Evolutionary conservation across 495 filamentous ascomycete species (phyloP).

Genomic region (Jackrogersella multiformis): DNA sequence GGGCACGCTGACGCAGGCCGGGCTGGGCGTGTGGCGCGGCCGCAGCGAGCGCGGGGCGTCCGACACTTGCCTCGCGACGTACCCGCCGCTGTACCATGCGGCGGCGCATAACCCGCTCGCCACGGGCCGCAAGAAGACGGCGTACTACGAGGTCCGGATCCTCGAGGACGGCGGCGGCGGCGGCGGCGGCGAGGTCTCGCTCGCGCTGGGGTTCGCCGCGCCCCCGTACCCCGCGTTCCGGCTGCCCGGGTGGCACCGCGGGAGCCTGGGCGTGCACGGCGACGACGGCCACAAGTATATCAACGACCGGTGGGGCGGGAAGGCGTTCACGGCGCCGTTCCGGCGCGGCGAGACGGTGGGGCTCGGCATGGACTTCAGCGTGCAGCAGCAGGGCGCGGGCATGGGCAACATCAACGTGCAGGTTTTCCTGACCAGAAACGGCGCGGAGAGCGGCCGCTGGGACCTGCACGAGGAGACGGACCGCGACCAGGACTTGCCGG

Average conservation of each 20-base stretch:
- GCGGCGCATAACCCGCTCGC: constrained; percentile 70
- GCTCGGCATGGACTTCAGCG: constrained; percentile 74
- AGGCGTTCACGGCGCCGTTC: constrained; percentile 69
- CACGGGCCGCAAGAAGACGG: constrained; percentile 63
- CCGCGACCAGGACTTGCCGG: constrained; percentile 65
- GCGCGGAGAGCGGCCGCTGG: constrained; percentile 72
- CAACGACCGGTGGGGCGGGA: constrained; percentile 86
- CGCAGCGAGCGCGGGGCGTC: constrained; percentile 43
- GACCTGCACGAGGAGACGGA: constrained; percentile 87
- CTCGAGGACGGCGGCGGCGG: constrained; percentile 41
- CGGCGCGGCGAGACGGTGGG: constrained; percentile 57
- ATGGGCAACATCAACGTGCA: constrained; percentile 62
- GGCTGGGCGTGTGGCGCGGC: constrained; percentile 57
- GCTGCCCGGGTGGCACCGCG: constrained; percentile 91
- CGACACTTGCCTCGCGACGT: constrained; percentile 69
- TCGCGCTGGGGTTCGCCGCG: constrained; percentile 81
- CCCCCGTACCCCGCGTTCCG: constrained; percentile 88
- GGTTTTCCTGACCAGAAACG: constrained; percentile 83
- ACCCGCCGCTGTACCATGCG: constrained; percentile 80
- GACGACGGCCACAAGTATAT: constrained; percentile 90
- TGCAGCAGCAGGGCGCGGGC: constrained; percentile 34
- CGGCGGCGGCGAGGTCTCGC: constrained; percentile 62
- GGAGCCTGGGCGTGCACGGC: constrained; percentile 83
- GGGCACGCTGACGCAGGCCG: constrained; percentile 42
- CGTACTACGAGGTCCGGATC: constrained; percentile 84